A percentile compares a stretch with the other conserved stretches of the same genome.
Conservation (phyloP, 306 rosid species). For the Gynostemma pentaphyllum region DNA sequence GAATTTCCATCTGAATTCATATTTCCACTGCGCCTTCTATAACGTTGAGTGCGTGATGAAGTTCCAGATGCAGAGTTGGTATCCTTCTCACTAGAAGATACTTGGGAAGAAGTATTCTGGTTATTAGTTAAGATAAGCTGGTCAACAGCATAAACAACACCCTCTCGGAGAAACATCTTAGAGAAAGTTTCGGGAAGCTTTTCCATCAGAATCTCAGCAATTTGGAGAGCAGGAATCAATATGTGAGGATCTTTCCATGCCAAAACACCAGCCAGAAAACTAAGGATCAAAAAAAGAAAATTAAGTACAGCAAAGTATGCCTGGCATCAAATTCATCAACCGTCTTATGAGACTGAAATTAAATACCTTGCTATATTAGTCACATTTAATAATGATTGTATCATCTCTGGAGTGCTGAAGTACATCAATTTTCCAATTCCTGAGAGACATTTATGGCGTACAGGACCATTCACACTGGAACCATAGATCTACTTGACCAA, state of each 20-base stretch:
- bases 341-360: slow-evolving; percentile 4
- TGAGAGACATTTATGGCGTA: slow-evolving; percentile 88
- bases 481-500: slow-evolving; percentile 70
- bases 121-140: slow-evolving; percentile 69
- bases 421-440: slow-evolving; percentile 91
- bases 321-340: background rate
- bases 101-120: slow-evolving; percentile 38
- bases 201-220: slow-evolving; percentile 95
- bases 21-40: slow-evolving; percentile 65
- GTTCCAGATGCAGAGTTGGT: slow-evolving; percentile 51
- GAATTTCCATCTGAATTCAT: slow-evolving; percentile 65
- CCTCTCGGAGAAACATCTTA: slow-evolving; percentile 90
- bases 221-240: slow-evolving; percentile 84
- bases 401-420: slow-evolving; percentile 93
- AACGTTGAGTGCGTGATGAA: slow-evolving; percentile 79
- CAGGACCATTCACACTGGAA: slow-evolving; percentile 93
- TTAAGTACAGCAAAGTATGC: background rate
- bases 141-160: slow-evolving; percentile 95
- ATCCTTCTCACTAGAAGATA: slow-evolving; percentile 60
- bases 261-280: slow-evolving; percentile 93
- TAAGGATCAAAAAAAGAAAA: slow-evolving; percentile 21
- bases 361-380: slow-evolving; percentile 87
- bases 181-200: slow-evolving; percentile 81
- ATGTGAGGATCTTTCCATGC: slow-evolving; percentile 98
- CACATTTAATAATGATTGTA: slow-evolving; percentile 60